Base-by-base conservation (phyloP, 2,329 filamentous ascomycete genomes). In the Acarospora socialis region DNA sequence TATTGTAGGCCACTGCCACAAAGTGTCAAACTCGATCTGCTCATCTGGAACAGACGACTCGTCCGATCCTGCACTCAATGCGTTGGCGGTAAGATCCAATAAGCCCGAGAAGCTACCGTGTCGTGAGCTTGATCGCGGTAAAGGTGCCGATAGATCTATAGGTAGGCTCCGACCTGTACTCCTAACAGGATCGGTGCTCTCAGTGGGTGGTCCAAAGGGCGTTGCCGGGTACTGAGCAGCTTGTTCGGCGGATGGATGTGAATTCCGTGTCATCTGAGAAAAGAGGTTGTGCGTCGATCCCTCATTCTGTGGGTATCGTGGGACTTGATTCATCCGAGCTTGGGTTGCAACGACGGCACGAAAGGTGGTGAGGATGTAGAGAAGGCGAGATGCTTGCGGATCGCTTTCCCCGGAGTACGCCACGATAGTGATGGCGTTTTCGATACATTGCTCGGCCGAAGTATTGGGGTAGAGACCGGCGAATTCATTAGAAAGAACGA, bases 1-100 rank as follows among this genome's bases (percentile, higher is more conserved):
- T n/a, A n/a, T n/a, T n/a, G 43, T 51, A 15, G 54, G 54, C 55
- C 55, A 57, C 4, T 48, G 49, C 55, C 54, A 59, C 16, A 59
- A 32, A 8, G 53, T 48, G 38, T 58, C 55, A 23, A 59, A 58
- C 14, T 59, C 55, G 32, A 59, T 55, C 13, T 54, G 48, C 29
- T 58, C 54, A 21, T 57, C 56, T 3, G 43, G 23, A 12, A 32
- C 45, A 21, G 48, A 46, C 16, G 47, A 51, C 10, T 52, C 50
- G 17, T 55, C 53, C 1, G 46, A 49, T 5, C 50, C 54, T n/a
- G n/a, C n/a, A n/a, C n/a, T n/a, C n/a, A n/a, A n/a, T n/a, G n/a
- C n/a, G n/a, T n/a, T n/a, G n/a, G n/a, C n/a, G n/a, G n/a, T n/a
- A 4, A 57, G 43, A 36, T 58, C 54, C 13, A 59, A 45, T 34